Evolutionary conservation across 768 basidiomycete species (phyloP), one percentile per base, ranked within the genome.

Genomic region (Trametopsis cervina): DNA sequence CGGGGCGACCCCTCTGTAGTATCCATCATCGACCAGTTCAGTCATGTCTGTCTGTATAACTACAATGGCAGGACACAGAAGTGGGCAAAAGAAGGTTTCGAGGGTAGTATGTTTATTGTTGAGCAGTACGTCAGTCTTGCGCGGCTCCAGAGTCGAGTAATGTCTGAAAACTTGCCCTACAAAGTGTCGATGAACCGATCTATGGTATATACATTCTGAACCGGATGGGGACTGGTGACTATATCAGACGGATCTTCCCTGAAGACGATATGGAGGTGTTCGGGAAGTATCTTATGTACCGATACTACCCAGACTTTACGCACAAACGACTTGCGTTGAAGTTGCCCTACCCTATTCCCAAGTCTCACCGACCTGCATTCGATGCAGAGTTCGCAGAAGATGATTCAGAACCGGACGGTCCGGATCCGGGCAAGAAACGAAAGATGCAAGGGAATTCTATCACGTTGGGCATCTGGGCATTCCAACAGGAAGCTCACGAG

Each of bases 101-200:
- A 92, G 63, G 89, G 89, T n/a, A 84, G 78, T 66, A 88, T 91
- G 81, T 91, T 92, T 67, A 70, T 92, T 55, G 89, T 85, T 58
- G 88, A 91, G 69, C 73, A 88, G 88, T 89, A 56, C 55, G 78
- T 70, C 25, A 4, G 29, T 40, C 23, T 29, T 45, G 22, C 21
- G 25, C 23, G n/a, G 25, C 26, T 47, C 46, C 51, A 33, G 0
- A 15, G 46, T n/a, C 39, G n/a, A 33, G 12, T 17, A 12, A 25
- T 23, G 29, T 26, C 56, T 51, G n/a, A n/a, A n/a, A n/a, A 52
- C 38, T 18, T 35, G 37, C 35, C 52, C 26, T 36, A 25, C 47
- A 15, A 56, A 90, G 88, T 58, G 75, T 81, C 48, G 72, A 77
- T 23, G 89, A 89, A 62, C 89, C 89, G 2, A 83, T 82, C 15